Conservation (phyloP, 768 basidiomycete species). For the Termitomyces bulborhizus region DNA sequence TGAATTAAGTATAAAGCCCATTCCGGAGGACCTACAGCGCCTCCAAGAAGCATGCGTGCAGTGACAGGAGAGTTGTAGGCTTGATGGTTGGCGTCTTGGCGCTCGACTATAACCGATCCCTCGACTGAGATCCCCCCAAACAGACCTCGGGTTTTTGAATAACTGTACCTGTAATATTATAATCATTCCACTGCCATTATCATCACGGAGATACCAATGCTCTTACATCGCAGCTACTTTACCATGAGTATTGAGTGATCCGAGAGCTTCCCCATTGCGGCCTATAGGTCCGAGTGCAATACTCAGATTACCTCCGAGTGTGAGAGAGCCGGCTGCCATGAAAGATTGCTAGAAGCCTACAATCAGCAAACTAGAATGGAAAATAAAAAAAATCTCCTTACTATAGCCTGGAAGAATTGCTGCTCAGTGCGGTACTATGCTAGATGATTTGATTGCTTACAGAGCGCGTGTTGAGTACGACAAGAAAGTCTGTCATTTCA, state of each 20-base stretch:
- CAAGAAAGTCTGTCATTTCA: slow-evolving; percentile 86
- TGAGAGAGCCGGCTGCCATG: slow-evolving; percentile 91
- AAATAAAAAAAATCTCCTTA: slow-evolving; percentile 29
- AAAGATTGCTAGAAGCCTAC: slow-evolving; percentile 56
- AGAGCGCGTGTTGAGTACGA: slow-evolving; percentile 80
- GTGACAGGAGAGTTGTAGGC: slow-evolving; percentile 77
- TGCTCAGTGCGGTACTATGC: slow-evolving; percentile 2
- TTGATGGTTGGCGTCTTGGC: slow-evolving; percentile 85
- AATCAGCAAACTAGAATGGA: neutral
- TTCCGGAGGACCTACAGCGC: slow-evolving; percentile 61
- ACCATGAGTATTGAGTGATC: slow-evolving; percentile 77
- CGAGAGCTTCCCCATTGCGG: slow-evolving; percentile 89
- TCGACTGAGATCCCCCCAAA: slow-evolving; percentile 90
- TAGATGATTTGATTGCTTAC: slow-evolving; percentile 33
- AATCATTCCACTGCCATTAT: neutral
- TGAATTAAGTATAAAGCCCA: slow-evolving; percentile 77
- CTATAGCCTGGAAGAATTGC: slow-evolving; percentile 45
- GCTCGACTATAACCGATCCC: slow-evolving; percentile 88
- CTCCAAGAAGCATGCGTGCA: slow-evolving; percentile 75
- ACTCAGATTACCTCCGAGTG: slow-evolving; percentile 87
- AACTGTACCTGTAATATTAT: slow-evolving; percentile 61
- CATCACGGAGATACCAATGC: neutral
- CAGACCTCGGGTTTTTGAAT: slow-evolving; percentile 87
- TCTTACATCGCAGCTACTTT: slow-evolving; percentile 86
- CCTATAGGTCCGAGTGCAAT: slow-evolving; percentile 89